Evolutionary conservation across 2,329 filamentous ascomycete genomes (phyloP).

Genomic region (Penicillium sp.): DNA sequence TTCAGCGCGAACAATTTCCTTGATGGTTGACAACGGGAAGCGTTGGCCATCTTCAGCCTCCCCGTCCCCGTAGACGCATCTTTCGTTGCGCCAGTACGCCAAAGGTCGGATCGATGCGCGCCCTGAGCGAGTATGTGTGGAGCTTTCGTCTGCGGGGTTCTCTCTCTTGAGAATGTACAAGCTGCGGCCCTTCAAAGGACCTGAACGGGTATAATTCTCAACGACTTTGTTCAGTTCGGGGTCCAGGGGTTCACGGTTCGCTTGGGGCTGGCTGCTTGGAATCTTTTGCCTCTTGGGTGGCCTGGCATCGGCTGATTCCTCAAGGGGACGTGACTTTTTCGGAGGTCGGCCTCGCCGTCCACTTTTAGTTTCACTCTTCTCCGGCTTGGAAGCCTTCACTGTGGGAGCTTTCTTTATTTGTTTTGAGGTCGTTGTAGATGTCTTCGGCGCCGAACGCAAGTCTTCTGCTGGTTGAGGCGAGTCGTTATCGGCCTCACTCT

Average conservation of each 20-base stretch:
- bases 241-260: conserved; percentile 27
- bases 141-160: conserved; percentile 53
- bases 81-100: conserved; percentile 84
- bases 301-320: conserved; percentile 22
- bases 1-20: conserved; percentile 75
- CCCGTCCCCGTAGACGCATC: conserved; percentile 66
- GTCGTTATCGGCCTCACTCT: conserved; percentile 20
- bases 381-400: conserved; percentile 17
- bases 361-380: conserved; percentile 23
- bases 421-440: conserved; percentile 18
- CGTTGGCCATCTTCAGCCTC: conserved; percentile 56
- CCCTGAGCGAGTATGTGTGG: conserved; percentile 71
- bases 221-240: conserved; percentile 45
- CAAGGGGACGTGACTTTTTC: conserved; percentile 26
- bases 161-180: conserved; percentile 54
- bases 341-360: conserved; percentile 34
- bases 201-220: conserved; percentile 45
- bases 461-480: conserved; percentile 5
- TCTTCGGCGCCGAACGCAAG: conserved; percentile 7
- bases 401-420: conserved; percentile 17
- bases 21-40: conserved; percentile 69
- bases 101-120: conserved; percentile 76
- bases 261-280: conserved; percentile 21
- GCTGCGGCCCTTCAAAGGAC: conserved; percentile 50
- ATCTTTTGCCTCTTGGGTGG: conserved; percentile 26